phyloP scores from a whole-genome alignment of 441 rosid genomes.

The Kokia cookei region DNA sequence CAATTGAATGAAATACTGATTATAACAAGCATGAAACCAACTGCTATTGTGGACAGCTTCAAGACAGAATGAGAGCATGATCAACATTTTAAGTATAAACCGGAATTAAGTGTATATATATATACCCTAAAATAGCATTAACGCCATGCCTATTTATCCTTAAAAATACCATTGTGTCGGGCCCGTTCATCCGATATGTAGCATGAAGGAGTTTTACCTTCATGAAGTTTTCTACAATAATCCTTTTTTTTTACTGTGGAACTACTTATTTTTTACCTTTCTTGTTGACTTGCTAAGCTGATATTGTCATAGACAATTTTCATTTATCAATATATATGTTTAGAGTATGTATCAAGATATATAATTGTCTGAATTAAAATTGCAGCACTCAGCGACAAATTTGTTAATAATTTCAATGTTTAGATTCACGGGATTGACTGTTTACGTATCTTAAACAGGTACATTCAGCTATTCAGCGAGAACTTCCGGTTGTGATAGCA shows the following conservation, averaged over 20 bases:
- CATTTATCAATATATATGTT: not conserved
- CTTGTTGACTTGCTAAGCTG: not conserved
- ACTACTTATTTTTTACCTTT: not conserved
- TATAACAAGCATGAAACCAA: not conserved
- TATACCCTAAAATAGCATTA: not conserved
- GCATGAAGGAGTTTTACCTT: not conserved
- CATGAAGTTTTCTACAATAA: not conserved
- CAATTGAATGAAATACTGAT: not conserved
- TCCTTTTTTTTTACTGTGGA: not conserved
- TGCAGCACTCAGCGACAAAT: not conserved
- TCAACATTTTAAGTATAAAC: not conserved
- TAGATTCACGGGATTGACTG: slow-evolving; percentile 8
- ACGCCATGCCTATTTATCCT: not conserved
- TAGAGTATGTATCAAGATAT: not conserved
- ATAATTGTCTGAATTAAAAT: not conserved
- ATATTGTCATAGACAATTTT: not conserved
- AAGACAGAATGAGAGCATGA: not conserved
- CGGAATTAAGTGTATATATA: not conserved
- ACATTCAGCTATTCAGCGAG: slow-evolving; percentile 62
- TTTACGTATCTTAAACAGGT: slow-evolving; percentile 46
- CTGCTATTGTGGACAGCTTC: not conserved
- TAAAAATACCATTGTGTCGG: not conserved
- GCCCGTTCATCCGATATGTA: not conserved
- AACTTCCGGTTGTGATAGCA: slow-evolving; percentile 65
- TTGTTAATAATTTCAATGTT: not conserved